Evolutionary conservation across 1,284 basidiomycete species (phyloP), one percentile per base, ranked within the genome.

Genomic region (Tilletia indica): DNA sequence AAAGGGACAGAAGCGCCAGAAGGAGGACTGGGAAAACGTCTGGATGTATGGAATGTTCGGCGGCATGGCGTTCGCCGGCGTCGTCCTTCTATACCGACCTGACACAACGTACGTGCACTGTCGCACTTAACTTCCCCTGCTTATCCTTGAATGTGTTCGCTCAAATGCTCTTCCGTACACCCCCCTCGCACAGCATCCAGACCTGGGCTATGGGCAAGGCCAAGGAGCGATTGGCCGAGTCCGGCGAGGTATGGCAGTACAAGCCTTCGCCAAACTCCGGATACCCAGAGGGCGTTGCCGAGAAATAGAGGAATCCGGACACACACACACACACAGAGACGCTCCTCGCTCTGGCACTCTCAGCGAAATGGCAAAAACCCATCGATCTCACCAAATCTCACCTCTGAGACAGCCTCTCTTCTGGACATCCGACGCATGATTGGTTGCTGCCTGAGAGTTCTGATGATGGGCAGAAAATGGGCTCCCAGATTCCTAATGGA

Each of bases 31-130:
- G 94, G 93, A 83, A 71, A 76, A 74, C 68, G 75, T 82, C 63
- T 83, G 77, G 76, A 79, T 76, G 73, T 76, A 73, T 58, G 82
- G 82, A 64, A 93, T 97, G 90, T 94, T 92, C 82, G 95, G 94
- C 61, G 88, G 90, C 14, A 91, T 97, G 89, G 89, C 87, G 5
- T 87, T 94, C 72, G 92, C 90, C 42, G 86, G 88, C 8, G 89
- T 96, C 63, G 86, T 93, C 80, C 86, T 93, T 64, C 92, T 93
- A 86, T 97, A 95, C 88, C 97, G 97, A 87, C 95, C 96, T 5
- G 94, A 97, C 84, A 95, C 92, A 21, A 94, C 91, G 94, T 94
- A 82, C 78, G 91, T 86, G n/a, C n/a, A n/a, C n/a, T n/a, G 25
- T 31, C 25, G 1, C 25, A n/a, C 47, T 68, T 25, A 2, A 2